Evolutionary conservation across 495 filamentous ascomycete genomes (phyloP), one percentile per base, ranked within the genome.

Genomic region (Oleoguttula mirabilis): DNA sequence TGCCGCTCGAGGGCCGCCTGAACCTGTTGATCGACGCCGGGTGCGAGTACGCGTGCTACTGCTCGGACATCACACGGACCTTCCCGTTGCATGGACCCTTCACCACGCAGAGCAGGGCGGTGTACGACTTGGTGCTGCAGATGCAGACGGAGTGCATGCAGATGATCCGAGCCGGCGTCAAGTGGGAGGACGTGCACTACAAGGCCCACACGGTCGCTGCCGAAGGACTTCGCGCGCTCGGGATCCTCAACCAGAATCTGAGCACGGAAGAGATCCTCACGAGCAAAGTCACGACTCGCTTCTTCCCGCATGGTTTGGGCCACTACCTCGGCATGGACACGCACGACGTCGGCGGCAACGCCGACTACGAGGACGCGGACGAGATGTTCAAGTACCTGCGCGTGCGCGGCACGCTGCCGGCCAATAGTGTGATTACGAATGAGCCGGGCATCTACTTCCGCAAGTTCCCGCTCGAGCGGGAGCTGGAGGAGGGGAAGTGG

Each of bases 391-490:
- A 69, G 19, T 94, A 92, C 50, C 63, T 99, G 31, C 70, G 90
- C 35, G 79, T 94, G n/a, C 64, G 90, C 32, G 80, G 84, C 10
- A 68, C 59, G 16, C 51, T 94, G 36, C 83, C 84, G 11, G 80
- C 75, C 1, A 79, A 80, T 17, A 77, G 77, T 32, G 81, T 94
- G 12, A 75, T 94, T 43, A 94, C 88, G 15, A 86, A 94, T 28
- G 88, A 94, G 62, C 87, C 88, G 32, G 87, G 86, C 21, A 79
- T 94, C 39, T 95, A 94, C 58, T 99, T 96, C 58, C 94, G 88
- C 60, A 71, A 75, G 32, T 96, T 88, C 56, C 94, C 95, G 47
- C 83, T 98, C 47, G 76, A 81, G 35, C 87, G 85, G 4, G 88
- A 77, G 57, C 56, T 92, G 35, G 69, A 76, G 46, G 74, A 87